These are phyloP conservation scores for Saturnispora ahearnii DNA, from an alignment of 805 yeast species.

Conservation along the genomic window DNA sequence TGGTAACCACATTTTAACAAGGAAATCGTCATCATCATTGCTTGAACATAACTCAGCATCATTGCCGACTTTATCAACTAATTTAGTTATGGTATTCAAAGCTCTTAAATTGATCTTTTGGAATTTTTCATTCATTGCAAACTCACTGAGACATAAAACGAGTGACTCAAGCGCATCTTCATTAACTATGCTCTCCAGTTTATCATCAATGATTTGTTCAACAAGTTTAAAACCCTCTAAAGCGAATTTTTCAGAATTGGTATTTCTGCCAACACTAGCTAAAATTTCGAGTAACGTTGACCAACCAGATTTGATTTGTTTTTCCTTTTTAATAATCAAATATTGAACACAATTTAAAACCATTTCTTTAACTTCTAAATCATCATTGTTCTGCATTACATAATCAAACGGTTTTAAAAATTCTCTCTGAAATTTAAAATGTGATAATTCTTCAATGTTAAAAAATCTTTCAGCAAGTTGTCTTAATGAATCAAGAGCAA, in stretches of 20 bases:
- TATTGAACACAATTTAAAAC: slow-evolving; percentile 83
- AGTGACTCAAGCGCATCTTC: slow-evolving; percentile 65
- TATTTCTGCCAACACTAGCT: slow-evolving; percentile 56
- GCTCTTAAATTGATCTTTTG: slow-evolving; percentile 78
- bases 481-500: slow-evolving; percentile 89
- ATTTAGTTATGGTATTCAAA: slow-evolving; percentile 57
- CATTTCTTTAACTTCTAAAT: slow-evolving; percentile 73
- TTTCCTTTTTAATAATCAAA: slow-evolving; percentile 69
- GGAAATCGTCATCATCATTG: slow-evolving; percentile 26
- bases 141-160: slow-evolving; percentile 65
- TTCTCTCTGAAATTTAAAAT: slow-evolving; percentile 92
- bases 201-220: slow-evolving; percentile 50
- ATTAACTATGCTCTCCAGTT: slow-evolving; percentile 50
- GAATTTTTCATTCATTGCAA: slow-evolving; percentile 75
- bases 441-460: slow-evolving; percentile 88
- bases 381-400: slow-evolving; percentile 58
- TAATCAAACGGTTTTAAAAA: slow-evolving; percentile 86
- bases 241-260: slow-evolving; percentile 49
- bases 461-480: slow-evolving; percentile 89
- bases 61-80: slow-evolving; percentile 52
- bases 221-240: slow-evolving; percentile 55
- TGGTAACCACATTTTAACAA: slow-evolving; percentile 73
- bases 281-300: slow-evolving; percentile 74
- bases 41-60: slow-evolving; percentile 21
- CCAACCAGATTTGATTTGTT: slow-evolving; percentile 88